These are phyloP conservation scores for Cyathus striatus DNA, from an alignment of 768 basidiomycete genomes.

Conservation along the genomic window DNA sequence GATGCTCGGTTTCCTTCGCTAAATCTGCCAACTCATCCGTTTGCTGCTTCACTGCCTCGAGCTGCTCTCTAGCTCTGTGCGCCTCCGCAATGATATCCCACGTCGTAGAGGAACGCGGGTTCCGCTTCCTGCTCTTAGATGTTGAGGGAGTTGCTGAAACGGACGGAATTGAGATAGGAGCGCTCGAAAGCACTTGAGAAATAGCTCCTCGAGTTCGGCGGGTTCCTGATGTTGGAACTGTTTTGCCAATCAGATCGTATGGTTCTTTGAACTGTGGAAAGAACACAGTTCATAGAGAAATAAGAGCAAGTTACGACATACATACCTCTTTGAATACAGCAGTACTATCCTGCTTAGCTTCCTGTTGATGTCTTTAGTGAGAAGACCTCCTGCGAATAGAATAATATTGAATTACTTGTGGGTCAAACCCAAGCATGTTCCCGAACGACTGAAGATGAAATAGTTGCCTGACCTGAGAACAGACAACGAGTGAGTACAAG, in stretches of 20 bases:
- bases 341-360: conserved; percentile 68
- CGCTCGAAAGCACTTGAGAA: background rate
- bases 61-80: no score
- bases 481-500: conserved; percentile 1
- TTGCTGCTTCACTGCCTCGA: no score
- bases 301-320: conserved; percentile 9
- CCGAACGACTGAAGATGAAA: conserved; percentile 87
- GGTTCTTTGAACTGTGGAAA: conserved; percentile 50
- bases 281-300: conserved; percentile 3
- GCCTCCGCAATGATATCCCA: no score
- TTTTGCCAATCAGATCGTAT: conserved; percentile 52
- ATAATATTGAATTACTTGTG: conserved; percentile 40
- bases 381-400: no score
- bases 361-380: conserved; percentile 28
- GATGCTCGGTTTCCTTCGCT: no score
- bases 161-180: conserved; percentile 3
- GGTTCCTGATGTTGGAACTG: background rate
- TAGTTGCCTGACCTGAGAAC: conserved; percentile 66
- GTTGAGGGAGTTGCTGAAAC: conserved; percentile 10
- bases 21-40: no score
- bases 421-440: conserved; percentile 73
- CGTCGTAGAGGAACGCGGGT: no score
- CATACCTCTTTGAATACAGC: conserved; percentile 70
- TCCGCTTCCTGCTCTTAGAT: conserved; percentile 22
- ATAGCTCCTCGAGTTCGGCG: background rate